phyloP scores from a whole-genome alignment of 176 grass and related monocot species.

The Raddia distichophylla region DNA sequence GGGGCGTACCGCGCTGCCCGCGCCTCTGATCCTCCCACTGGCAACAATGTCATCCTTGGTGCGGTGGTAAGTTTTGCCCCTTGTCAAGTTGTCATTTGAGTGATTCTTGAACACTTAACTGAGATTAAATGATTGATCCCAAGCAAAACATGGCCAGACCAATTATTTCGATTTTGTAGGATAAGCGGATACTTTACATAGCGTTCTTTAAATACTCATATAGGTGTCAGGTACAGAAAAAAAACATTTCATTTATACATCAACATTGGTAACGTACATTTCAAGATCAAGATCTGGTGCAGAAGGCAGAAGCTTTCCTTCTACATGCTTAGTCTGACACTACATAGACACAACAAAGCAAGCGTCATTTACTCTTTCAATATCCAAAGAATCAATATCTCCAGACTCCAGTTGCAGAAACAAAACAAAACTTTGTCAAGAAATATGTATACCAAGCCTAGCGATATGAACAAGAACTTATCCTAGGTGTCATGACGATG shows the following conservation, averaged over 20 bases:
- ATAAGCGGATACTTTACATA: background rate
- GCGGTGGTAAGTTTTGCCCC: constrained; percentile 2
- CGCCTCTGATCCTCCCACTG: background rate
- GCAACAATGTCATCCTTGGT: background rate
- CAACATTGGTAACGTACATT: background rate
- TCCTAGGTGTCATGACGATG: constrained; percentile 16
- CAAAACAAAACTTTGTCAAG: constrained; percentile 8
- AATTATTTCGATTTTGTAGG: background rate
- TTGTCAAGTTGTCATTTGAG: background rate
- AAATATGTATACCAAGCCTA: constrained; percentile 8
- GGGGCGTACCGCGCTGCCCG: background rate
- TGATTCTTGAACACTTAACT: background rate
- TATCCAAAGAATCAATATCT: constrained; percentile 6
- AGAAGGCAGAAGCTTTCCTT: background rate
- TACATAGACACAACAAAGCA: background rate
- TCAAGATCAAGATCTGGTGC: background rate
- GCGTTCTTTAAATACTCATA: background rate
- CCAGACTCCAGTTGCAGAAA: background rate
- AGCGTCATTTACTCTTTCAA: constrained; percentile 2
- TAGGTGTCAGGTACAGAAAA: background rate
- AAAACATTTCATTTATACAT: constrained; percentile 2
- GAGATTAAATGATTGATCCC: background rate
- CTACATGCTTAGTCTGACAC: background rate
- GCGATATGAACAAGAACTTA: constrained; percentile 8
- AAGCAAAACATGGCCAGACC: background rate